Conservation (phyloP, 2,329 filamentous ascomycete genomes). For the Paracorniculantispora psalliotae region DNA sequence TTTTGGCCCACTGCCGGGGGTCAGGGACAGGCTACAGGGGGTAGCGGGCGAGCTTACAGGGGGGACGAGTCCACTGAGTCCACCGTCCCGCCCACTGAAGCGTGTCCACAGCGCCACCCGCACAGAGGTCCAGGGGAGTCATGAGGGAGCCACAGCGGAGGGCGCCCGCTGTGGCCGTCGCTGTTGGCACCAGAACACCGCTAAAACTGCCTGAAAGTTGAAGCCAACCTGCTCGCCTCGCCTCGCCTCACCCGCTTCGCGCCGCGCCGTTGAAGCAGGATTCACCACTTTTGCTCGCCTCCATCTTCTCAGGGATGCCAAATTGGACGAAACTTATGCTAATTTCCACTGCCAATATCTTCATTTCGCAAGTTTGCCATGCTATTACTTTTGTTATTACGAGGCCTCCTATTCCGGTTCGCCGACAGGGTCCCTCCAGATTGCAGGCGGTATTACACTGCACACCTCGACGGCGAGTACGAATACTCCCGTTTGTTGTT, state of each 20-base stretch:
- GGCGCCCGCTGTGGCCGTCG: not conserved
- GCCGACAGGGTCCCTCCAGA: not conserved
- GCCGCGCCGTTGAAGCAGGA: not conserved
- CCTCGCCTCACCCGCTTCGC: not conserved
- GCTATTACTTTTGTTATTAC: not conserved
- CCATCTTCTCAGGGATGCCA: slow-evolving; percentile 5
- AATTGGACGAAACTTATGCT: slow-evolving; percentile 2
- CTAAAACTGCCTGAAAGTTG: not conserved
- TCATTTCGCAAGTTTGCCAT: slow-evolving; percentile 7
- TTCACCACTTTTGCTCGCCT: not conserved
- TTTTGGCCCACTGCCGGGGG: slow-evolving; percentile 13
- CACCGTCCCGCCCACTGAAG: not conserved
- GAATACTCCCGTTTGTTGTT: not conserved
- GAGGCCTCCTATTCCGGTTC: not conserved
- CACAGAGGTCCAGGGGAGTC: not conserved
- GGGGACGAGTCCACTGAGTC: not conserved
- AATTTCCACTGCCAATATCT: slow-evolving; percentile 12
- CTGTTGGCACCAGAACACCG: not conserved
- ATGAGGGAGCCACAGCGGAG: not conserved
- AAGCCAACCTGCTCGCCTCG: not conserved
- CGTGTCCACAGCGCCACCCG: not conserved
- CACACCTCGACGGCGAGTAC: too few relatives aligned
- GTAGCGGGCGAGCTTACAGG: not conserved
- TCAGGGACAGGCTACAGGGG: not conserved
- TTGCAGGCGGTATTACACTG: not conserved